A percentile compares a stretch with the other conserved stretches of the same genome.
phyloP scores from a whole-genome alignment of 164 flowering plant genomes.

The Stephania cephalantha region DNA sequence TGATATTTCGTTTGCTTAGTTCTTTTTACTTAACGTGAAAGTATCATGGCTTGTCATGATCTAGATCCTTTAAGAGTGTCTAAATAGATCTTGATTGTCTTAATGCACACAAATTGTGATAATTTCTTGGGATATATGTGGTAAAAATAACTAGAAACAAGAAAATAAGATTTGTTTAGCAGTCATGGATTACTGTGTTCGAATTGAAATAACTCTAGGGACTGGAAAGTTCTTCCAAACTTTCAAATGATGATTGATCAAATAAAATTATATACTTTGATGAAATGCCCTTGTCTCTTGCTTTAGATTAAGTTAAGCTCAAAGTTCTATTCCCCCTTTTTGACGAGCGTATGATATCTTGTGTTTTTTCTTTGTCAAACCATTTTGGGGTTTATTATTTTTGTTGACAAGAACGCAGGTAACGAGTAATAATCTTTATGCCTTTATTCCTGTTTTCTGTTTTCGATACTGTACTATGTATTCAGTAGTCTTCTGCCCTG shows the following conservation, averaged over 20 bases:
- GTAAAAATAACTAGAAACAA: background rate
- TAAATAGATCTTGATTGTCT: background rate
- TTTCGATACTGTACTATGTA: background rate
- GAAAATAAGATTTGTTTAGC: background rate
- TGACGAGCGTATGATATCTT: background rate
- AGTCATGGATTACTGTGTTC: background rate
- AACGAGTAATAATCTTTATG: background rate
- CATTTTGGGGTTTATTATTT: background rate
- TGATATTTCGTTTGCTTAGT: background rate
- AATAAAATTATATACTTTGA: no score
- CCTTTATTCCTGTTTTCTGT: background rate
- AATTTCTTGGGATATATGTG: background rate
- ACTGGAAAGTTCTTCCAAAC: background rate
- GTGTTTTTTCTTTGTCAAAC: background rate
- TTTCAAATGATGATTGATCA: background rate
- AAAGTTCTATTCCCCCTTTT: background rate
- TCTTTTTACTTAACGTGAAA: background rate
- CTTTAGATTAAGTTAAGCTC: background rate
- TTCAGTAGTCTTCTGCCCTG: slow-evolving; percentile 16
- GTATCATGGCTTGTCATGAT: background rate
- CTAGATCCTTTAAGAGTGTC: background rate
- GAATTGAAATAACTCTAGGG: background rate
- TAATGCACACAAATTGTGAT: background rate
- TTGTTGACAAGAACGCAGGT: background rate
- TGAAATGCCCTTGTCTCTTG: background rate